Percentiles rank a stretch among this genome's conserved stretches.
These are phyloP conservation scores for Inga leiocalycina DNA, from an alignment of 306 rosid genomes.

Conservation along the genomic window DNA sequence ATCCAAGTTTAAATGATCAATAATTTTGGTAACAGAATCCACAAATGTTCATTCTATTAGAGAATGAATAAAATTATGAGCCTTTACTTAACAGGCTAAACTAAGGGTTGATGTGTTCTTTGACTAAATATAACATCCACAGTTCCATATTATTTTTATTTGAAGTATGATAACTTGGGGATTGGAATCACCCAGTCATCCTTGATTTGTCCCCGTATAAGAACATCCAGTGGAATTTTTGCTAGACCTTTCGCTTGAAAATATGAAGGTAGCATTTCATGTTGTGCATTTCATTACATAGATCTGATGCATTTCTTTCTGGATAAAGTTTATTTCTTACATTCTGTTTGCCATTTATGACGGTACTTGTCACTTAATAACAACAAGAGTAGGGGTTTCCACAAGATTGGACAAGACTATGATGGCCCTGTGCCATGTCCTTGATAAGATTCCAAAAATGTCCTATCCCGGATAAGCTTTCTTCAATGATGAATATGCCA, in stretches of 20 bases:
- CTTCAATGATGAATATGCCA: neutral
- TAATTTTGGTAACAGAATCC: neutral
- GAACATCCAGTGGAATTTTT: neutral
- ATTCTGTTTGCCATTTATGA: neutral
- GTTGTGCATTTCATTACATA: neutral
- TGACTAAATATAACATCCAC: neutral
- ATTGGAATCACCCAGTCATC: neutral
- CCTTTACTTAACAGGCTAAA: neutral
- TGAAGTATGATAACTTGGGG: constrained; percentile 1
- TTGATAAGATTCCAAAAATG: neutral
- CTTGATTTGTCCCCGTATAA: neutral
- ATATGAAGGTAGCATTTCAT: neutral
- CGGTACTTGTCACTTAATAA: neutral
- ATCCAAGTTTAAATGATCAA: neutral
- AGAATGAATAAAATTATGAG: neutral
- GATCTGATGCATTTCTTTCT: neutral
- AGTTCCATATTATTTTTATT: constrained; percentile 1
- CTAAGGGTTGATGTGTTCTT: neutral
- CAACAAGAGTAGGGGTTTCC: neutral
- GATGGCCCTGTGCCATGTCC: neutral
- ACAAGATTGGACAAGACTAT: neutral
- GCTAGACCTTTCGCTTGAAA: neutral
- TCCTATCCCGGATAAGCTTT: neutral
- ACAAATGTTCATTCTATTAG: neutral
- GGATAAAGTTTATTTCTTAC: neutral